A percentile compares a stretch with the other conserved stretches of the same genome.
Conservation (phyloP, 805 yeast genomes). For the Metschnikowia matae region DNA sequence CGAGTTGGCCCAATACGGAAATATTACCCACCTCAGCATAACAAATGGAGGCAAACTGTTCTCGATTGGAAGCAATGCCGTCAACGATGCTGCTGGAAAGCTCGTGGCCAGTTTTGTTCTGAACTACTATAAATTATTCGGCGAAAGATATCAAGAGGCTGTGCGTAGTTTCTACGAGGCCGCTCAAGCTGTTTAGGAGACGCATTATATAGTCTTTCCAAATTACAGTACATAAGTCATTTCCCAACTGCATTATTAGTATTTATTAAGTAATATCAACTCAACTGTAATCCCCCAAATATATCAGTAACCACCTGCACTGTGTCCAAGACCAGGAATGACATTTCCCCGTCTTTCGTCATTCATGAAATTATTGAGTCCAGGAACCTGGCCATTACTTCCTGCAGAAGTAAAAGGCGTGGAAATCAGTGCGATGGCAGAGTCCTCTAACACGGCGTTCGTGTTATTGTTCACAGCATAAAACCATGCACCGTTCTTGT, state of each 20-base stretch:
- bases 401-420: neutral
- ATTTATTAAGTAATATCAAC: too few relatives aligned
- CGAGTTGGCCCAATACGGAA: conserved; percentile 10
- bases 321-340: conserved; percentile 12
- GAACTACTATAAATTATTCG: conserved; percentile 16
- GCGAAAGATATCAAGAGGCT: conserved; percentile 17
- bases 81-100: conserved; percentile 5
- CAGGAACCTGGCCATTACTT: conserved; percentile 12
- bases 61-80: neutral
- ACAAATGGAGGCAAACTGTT: conserved; percentile 12
- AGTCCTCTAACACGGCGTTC: conserved; percentile 32
- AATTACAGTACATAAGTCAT: too few relatives aligned
- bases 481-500: conserved; percentile 56
- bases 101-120: conserved; percentile 12
- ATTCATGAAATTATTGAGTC: conserved; percentile 10
- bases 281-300: too few relatives aligned
- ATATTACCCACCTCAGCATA: conserved; percentile 11
- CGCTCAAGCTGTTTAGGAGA: neutral
- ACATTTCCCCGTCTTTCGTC: conserved; percentile 7
- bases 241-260: too few relatives aligned
- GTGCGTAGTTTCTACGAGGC: conserved; percentile 13
- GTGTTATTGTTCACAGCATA: conserved; percentile 43
- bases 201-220: neutral
- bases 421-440: conserved; percentile 2
- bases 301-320: neutral